Evolutionary conservation across 73 alveolate species (phyloP).

Genomic region (Paramecium caudatum): DNA sequence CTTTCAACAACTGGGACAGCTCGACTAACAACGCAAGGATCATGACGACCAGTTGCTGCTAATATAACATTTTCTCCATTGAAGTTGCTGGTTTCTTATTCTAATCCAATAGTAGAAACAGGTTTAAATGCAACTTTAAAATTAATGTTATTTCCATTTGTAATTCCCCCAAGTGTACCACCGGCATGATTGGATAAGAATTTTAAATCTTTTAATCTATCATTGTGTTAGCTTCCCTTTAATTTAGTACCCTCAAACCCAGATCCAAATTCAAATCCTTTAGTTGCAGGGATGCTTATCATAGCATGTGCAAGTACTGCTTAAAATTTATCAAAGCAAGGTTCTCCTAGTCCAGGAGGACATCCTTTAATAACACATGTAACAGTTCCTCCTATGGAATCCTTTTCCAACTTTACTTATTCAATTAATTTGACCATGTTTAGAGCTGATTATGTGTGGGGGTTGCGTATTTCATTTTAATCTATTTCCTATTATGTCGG

Average conservation of each 20-base stretch:
- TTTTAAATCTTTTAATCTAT: conserved; percentile 72
- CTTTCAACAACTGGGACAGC: conserved; percentile 93
- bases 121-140: conserved; percentile 93
- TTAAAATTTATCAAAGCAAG: conserved; percentile 89
- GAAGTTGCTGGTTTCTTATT: conserved; percentile 79
- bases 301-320: conserved; percentile 90
- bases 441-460: conserved; percentile 83
- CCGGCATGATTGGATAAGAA: conserved; percentile 83
- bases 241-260: conserved; percentile 90
- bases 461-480: conserved; percentile 79
- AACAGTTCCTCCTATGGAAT: conserved; percentile 88
- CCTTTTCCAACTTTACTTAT: conserved; percentile 75
- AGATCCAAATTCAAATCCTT: conserved; percentile 91
- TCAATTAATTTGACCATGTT: conserved; percentile 80
- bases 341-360: conserved; percentile 93
- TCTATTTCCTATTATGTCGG: conserved; percentile 10
- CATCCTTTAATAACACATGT: conserved; percentile 74
- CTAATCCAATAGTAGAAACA: conserved; percentile 86
- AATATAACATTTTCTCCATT: conserved; percentile 82
- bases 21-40: conserved; percentile 93
- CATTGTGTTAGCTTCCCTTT: conserved; percentile 91
- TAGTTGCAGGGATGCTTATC: conserved; percentile 91
- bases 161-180: conserved; percentile 87
- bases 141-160: conserved; percentile 79
- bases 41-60: conserved; percentile 92